Percentiles rank a stretch among this genome's conserved stretches.
Evolutionary conservation across 192 early-diverging fungal genomes (phyloP).

Genomic region (Spinellus fusiger): DNA sequence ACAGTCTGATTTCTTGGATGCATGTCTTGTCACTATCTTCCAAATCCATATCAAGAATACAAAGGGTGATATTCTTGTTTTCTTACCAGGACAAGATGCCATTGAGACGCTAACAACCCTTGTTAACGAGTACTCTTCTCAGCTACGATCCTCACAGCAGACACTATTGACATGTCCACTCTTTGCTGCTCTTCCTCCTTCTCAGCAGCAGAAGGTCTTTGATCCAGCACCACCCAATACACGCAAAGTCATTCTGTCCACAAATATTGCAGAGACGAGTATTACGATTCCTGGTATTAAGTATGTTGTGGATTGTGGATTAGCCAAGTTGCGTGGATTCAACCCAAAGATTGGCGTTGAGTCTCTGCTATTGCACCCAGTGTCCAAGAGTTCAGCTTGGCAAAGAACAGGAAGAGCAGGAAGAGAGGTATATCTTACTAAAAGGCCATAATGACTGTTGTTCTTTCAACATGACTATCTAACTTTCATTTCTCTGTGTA

Average conservation of each 20-base stretch:
- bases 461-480: no score
- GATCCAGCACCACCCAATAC: constrained; percentile 75
- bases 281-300: constrained; percentile 93
- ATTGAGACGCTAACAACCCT: constrained; percentile 89
- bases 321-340: constrained; percentile 87
- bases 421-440: constrained; percentile 77
- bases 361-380: constrained; percentile 76
- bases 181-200: constrained; percentile 86
- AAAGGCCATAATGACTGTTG: no score
- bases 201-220: constrained; percentile 88
- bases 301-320: constrained; percentile 91
- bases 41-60: constrained; percentile 87
- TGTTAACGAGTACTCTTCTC: constrained; percentile 61
- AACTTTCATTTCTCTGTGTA: no score
- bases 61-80: constrained; percentile 88
- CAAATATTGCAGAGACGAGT: constrained; percentile 98
- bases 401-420: constrained; percentile 96
- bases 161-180: constrained; percentile 78
- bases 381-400: constrained; percentile 86
- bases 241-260: constrained; percentile 91
- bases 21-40: constrained; percentile 76
- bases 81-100: constrained; percentile 89
- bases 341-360: constrained; percentile 86
- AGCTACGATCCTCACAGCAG: constrained; percentile 48
- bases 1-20: constrained; percentile 90